Percentiles rank a stretch among this genome's conserved stretches.
Evolutionary conservation across 345 rosid genomes (phyloP).

Genomic region (Boechera stricta): DNA sequence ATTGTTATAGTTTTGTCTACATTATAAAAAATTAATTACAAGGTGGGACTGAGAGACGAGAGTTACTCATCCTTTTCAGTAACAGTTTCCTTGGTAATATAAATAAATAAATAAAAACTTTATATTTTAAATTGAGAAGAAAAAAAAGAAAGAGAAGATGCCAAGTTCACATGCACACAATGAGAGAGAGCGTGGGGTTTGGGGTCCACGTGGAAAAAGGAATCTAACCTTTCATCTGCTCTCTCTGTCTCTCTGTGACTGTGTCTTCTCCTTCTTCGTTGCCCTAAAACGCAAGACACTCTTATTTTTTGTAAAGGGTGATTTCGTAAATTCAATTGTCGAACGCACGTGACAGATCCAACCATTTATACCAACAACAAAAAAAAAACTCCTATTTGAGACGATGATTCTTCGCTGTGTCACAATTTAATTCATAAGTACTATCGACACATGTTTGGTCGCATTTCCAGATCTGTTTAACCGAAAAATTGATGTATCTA

Average conservation of each 20-base stretch:
- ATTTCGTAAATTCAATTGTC: background rate
- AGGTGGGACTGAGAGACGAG: constrained; percentile 41
- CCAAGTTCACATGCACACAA: constrained; percentile 50
- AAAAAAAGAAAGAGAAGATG: constrained; percentile 32
- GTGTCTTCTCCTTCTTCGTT: constrained; percentile 32
- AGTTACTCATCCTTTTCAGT: constrained; percentile 48
- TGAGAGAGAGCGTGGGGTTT: constrained; percentile 46
- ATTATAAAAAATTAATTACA: constrained; percentile 23
- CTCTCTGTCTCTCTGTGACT: background rate
- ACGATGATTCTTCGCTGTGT: constrained; percentile 17
- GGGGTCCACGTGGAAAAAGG: constrained; percentile 49
- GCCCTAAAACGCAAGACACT: constrained; percentile 42
- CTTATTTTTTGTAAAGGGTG: constrained; percentile 12
- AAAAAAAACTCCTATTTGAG: constrained; percentile 6
- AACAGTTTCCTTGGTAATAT: constrained; percentile 44
- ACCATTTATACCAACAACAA: background rate
- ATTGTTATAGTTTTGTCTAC: constrained; percentile 36
- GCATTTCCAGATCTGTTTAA: constrained; percentile 31
- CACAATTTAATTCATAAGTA: constrained; percentile 26
- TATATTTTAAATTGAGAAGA: background rate
- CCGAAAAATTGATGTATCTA: constrained; percentile 24
- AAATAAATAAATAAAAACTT: constrained; percentile 14
- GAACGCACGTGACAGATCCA: constrained; percentile 43
- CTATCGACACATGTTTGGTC: constrained; percentile 48
- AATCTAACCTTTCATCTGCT: constrained; percentile 38